Base-by-base conservation (phyloP, 164 flowering plant genomes). In the Nelumbo lutea region DNA sequence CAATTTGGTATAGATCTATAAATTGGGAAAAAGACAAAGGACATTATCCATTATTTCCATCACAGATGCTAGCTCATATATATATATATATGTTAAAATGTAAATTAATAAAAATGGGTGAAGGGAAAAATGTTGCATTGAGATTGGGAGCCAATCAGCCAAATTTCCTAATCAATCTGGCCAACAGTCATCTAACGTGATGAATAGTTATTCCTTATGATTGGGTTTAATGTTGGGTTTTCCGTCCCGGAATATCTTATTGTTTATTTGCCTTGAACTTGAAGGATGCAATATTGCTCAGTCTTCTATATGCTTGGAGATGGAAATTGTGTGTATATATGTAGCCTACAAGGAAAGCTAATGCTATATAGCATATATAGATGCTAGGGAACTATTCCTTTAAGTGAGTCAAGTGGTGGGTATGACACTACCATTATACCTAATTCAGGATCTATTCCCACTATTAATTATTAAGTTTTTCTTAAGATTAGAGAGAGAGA, bases 401-500 rank as follows among this genome's bases (percentile, higher is more conserved):
- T 62, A 39, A 10, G 72, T 48, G 61, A 47, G 40, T 59, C 41
- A 27, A 51, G 74, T 72, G 75, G 70, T 53, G 70, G 55, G 64
- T 52, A 27, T 65, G 9, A 42, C 57, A 47, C 42, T 58, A 41
- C 50, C 51, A 65, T 15, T 59, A 72, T 66, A 70, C 61, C 45
- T 41, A 71, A 50, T 27, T 59, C 57, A 72, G 65, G 74, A 65
- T 72, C 66, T 66, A 66, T 66, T 72, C 66, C 70, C 74, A 72
- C 66, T 52, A 65, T 60, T 53, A 61, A 65, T 38, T 56, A 44
- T 68, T 11, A 45, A 63, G 40, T 8, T 46, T 39, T 63, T 9
- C 46, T 14, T 45, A 44, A 6, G 66, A 63, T 45, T 45, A 45
- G 42, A 62, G 8, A 41, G 4, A 41, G 57, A 13, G 48, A 65